These are phyloP conservation scores for Aureobasidium subglaciale DNA, from an alignment of 2,329 filamentous ascomycete species.

Conservation along the genomic window DNA sequence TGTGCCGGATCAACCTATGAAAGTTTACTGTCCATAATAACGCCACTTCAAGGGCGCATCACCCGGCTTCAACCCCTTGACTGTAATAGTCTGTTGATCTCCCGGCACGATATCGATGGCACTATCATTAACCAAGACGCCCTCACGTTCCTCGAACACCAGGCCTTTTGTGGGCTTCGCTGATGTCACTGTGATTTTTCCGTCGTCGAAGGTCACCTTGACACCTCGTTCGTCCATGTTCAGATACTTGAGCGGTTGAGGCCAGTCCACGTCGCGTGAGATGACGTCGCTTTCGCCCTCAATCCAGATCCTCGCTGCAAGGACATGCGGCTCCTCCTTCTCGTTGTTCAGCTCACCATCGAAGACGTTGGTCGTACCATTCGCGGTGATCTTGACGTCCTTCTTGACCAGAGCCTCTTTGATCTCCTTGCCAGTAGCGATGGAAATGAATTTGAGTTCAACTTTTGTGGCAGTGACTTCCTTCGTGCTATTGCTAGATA, in stretches of 20 bases:
- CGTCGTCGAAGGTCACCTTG: conserved; percentile 32
- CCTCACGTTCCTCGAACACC: conserved; percentile 53
- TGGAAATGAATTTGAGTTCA: conserved; percentile 48
- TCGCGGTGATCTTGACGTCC: conserved; percentile 42
- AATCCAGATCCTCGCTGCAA: conserved; percentile 48
- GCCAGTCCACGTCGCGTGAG: conserved; percentile 53
- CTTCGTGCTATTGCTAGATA: conserved; percentile 43
- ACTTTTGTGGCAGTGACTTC: conserved; percentile 40
- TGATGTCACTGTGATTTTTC: conserved; percentile 40
- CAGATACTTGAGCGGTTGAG: conserved; percentile 54
- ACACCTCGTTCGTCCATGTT: conserved; percentile 46
- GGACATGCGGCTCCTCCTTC: conserved; percentile 48
- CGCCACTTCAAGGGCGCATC: conserved; percentile 38
- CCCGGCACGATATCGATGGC: conserved; percentile 54
- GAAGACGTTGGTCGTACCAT: conserved; percentile 49
- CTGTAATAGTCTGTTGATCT: conserved; percentile 45
- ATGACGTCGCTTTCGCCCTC: conserved; percentile 37
- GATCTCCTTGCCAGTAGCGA: conserved; percentile 48
- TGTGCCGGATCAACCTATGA: too few species aligned
- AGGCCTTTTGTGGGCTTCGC: conserved; percentile 51
- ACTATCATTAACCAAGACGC: conserved; percentile 48
- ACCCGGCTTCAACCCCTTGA: conserved; percentile 34
- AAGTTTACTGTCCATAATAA: conserved; percentile 32
- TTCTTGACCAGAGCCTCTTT: conserved; percentile 43
- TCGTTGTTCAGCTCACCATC: conserved; percentile 47